Evolutionary conservation across 805 yeast genomes (phyloP), one percentile per base, ranked within the genome.

Genomic region (Candida verbasci): DNA sequence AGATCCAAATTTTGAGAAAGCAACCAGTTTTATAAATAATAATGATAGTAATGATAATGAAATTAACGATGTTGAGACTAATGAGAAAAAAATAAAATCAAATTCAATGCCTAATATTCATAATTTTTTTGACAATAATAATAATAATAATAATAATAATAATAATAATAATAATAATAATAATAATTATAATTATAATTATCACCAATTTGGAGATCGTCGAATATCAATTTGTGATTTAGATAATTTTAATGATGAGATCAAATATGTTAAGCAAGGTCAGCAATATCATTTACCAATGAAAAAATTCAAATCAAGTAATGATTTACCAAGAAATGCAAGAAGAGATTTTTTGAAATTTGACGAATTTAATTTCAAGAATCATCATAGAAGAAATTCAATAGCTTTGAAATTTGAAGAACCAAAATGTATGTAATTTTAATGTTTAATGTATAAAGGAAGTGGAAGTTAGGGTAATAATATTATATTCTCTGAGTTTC

Each of bases 341-440:
- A 18, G 36, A 24, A 11, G 29, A 38, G 8, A 29, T 7, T 11
- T 32, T 27, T 11, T 17, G n/a, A 23, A n/a, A 16, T 22, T 38
- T 14, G 28, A 25, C 12, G 24, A 29, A 18, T 29, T 30, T 29
- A 18, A 29, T 9, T 24, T 34, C 30, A 50, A 56, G 25, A 56
- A 59, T 35, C 78, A 72, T 45, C 61, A 58, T 24, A 43, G 77
- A 30, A 50, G 74, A 25, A 58, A 67, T n/a, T 62, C 75, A 0
- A 64, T 73, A 28, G 77, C 78, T 0, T 50, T 72, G 46, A 62
- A 66, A 23, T 72, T 72, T 43, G 62, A 64, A 11, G 42, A 56
- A 12, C 77, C 72, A 15, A 34, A 36, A 18, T 27, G 38, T 14
- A 18, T 33, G 6, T 33, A 25, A 20, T 9, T 11, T 6, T 4